phyloP scores from a whole-genome alignment of 768 basidiomycete species.

The Kwoniella shandongensis region DNA sequence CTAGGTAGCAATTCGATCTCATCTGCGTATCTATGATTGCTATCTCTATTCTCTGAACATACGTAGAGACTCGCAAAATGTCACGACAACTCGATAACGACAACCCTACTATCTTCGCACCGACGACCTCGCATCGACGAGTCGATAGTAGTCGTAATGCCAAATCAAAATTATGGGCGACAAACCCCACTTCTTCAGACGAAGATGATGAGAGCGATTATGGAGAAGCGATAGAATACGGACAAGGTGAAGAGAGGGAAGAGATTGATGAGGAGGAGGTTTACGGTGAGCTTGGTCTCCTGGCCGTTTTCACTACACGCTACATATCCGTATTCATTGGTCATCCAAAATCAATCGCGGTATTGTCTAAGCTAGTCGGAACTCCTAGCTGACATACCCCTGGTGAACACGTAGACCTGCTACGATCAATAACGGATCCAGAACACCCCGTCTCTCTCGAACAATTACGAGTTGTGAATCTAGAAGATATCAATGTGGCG shows the following conservation, averaged over 20 bases:
- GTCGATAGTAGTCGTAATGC: slow-evolving; percentile 50
- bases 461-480: slow-evolving; percentile 90
- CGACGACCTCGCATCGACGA: slow-evolving; percentile 30
- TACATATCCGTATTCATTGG: too few species aligned
- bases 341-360: too few species aligned
- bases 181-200: slow-evolving; percentile 57
- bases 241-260: slow-evolving; percentile 31
- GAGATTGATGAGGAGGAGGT: slow-evolving; percentile 87
- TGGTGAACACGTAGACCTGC: too few species aligned
- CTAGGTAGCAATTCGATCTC: too few species aligned
- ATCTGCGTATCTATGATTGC: too few species aligned
- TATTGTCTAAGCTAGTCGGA: too few species aligned
- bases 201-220: slow-evolving; percentile 51
- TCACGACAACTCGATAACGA: slow-evolving; percentile 64
- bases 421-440: slow-evolving; percentile 88
- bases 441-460: slow-evolving; percentile 91
- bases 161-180: slow-evolving; percentile 53
- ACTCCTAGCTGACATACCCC: too few species aligned
- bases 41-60: too few species aligned
- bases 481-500: slow-evolving; percentile 70
- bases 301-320: not conserved
- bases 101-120: slow-evolving; percentile 77
- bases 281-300: slow-evolving; percentile 63
- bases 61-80: slow-evolving; percentile 16
- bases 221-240: slow-evolving; percentile 60